Conservation (phyloP, 768 basidiomycete species). For the Dacryopinax primogenitus region DNA sequence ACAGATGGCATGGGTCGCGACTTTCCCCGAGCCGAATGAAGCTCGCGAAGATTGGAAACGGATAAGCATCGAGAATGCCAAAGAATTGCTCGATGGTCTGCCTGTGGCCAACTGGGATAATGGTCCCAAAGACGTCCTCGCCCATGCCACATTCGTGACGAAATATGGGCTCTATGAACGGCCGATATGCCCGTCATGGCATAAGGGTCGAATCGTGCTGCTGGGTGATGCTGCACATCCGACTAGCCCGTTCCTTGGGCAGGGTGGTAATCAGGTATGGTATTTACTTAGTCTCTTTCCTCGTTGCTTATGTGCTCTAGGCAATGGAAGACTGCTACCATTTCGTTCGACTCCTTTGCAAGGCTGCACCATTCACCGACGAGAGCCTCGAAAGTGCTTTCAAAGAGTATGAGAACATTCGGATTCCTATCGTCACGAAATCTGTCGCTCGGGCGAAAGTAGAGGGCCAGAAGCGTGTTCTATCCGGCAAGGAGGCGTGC, state of each 20-base stretch:
- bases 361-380: slow-evolving; percentile 19
- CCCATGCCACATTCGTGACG: slow-evolving; percentile 20
- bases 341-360: background rate
- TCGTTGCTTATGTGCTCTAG: background rate
- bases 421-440: background rate
- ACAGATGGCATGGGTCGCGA: background rate
- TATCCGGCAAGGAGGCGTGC: slow-evolving; percentile 28
- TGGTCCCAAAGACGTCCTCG: slow-evolving; percentile 20
- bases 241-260: slow-evolving; percentile 37
- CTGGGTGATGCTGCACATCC: slow-evolving; percentile 39
- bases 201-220: slow-evolving; percentile 32
- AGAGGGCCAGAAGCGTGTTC: slow-evolving; percentile 17
- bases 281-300: background rate
- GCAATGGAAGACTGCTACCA: slow-evolving; percentile 7
- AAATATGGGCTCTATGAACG: slow-evolving; percentile 37
- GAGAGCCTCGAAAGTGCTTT: slow-evolving; percentile 25
- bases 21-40: background rate
- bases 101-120: slow-evolving; percentile 20
- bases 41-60: slow-evolving; percentile 29
- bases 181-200: slow-evolving; percentile 32
- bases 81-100: slow-evolving; percentile 20
- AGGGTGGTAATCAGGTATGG: slow-evolving; percentile 36
- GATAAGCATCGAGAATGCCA: slow-evolving; percentile 30
- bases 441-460: background rate
- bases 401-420: slow-evolving; percentile 19